A percentile compares a stretch with the other conserved stretches of the same genome.
Evolutionary conservation across 73 alveolate genomes (phyloP).

Genomic region (Paramecium tetraurelia): DNA sequence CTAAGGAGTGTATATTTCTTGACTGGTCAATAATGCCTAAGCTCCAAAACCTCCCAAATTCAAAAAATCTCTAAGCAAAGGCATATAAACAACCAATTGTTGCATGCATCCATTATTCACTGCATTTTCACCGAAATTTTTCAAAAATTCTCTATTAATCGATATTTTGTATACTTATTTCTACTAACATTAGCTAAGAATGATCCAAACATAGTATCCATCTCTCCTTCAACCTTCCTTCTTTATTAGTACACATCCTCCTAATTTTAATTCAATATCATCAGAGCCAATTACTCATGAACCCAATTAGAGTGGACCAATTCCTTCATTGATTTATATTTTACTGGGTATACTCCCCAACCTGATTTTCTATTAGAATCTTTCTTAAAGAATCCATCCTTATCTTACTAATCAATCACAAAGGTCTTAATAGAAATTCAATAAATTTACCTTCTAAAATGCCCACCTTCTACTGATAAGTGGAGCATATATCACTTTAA

Average conservation of each 20-base stretch:
- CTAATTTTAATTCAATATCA: neutral
- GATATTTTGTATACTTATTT: neutral
- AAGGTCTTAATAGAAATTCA: neutral
- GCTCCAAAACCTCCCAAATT: constrained; percentile 11
- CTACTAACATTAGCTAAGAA: neutral
- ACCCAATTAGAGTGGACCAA: neutral
- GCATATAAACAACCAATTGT: neutral
- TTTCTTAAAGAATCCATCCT: neutral
- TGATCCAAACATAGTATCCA: constrained; percentile 35
- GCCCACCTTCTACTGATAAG: neutral
- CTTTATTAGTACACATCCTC: neutral
- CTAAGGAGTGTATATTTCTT: neutral
- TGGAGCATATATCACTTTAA: neutral
- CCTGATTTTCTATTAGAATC: neutral
- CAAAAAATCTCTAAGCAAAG: neutral
- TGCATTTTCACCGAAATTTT: constrained; percentile 2
- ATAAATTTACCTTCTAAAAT: neutral
- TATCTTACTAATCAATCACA: neutral
- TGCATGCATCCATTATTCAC: neutral
- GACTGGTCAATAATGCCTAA: neutral
- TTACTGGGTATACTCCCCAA: constrained; percentile 8
- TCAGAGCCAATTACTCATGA: neutral
- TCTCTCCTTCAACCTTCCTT: neutral
- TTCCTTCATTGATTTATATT: neutral
- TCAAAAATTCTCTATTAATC: neutral